Conservation (phyloP, 169 alveolate genomes). For the Cryptosporidium baileyi region DNA sequence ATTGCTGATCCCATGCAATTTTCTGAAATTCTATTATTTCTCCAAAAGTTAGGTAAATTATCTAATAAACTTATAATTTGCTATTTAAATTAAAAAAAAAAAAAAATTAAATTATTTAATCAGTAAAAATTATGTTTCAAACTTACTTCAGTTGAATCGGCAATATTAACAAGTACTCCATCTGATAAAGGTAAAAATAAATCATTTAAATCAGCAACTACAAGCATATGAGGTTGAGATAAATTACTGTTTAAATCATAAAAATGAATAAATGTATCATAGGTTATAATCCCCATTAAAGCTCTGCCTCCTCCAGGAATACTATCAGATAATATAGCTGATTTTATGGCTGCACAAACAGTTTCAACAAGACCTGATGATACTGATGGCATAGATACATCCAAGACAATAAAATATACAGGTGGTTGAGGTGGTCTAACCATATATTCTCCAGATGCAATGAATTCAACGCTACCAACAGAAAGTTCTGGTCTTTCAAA, state of each 20-base stretch:
- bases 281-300: constrained; percentile 92
- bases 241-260: constrained; percentile 83
- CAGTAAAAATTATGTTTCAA: background rate
- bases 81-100: background rate
- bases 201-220: constrained; percentile 90
- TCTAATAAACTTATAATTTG: constrained; percentile 78
- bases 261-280: constrained; percentile 93
- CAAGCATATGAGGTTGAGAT: constrained; percentile 89
- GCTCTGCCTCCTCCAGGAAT: constrained; percentile 88
- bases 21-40: constrained; percentile 81
- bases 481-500: constrained; percentile 89
- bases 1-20: constrained; percentile 89
- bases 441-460: constrained; percentile 96
- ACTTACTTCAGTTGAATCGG: constrained; percentile 81
- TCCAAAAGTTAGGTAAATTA: constrained; percentile 85
- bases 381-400: constrained; percentile 89
- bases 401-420: constrained; percentile 87
- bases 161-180: constrained; percentile 84
- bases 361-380: constrained; percentile 89
- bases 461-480: constrained; percentile 92
- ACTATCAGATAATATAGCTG: constrained; percentile 76
- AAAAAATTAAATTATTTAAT: background rate
- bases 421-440: constrained; percentile 96
- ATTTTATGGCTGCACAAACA: constrained; percentile 86
- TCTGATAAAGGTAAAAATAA: constrained; percentile 93